Base-by-base conservation (phyloP, 495 filamentous ascomycete genomes). In the Penicillium flavigenum region DNA sequence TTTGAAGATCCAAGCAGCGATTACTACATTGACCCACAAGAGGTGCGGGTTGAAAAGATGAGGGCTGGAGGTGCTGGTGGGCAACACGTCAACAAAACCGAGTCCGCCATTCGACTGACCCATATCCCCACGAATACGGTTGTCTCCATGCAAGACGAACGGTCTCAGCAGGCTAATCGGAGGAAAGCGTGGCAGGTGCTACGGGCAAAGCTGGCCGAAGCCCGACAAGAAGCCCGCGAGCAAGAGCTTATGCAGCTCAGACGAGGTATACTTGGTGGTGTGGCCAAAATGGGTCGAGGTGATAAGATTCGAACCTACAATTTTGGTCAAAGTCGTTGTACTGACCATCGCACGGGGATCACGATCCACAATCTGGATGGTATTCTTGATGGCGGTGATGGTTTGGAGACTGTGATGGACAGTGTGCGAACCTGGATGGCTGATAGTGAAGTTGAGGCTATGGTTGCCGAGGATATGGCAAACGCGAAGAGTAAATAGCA, bases 61-160 rank as follows among this genome's bases (percentile, higher is more conserved):
- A 83, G 92, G 29, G 91, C 94, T 1, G 79, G 88, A 48, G 94
- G 94, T 29, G 92, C 94, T 2, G 94, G 94, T 17, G 94, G 94
- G 6, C 94, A 98, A 75, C 95, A 98, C 69, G 94, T 98, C 67
- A 98, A 98, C 72, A 97, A 89, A 60, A 98, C 94, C 2, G 95
- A 98, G 72, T 96, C 91, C 34, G 94, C 94, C 17, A 89, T 98
- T 59, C 87, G 94, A 17, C 78, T 98, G 54, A 96, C 92, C 11
- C 95, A 98, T 81, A 79, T 91, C 12, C 95, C 94, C 10, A 96
- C 92, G 0, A 86, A 84, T 36, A 90, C 84, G 8, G 83, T 89
- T 26, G 92, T 97, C 11, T 86, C 85, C 43, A 96, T 97, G 77
- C 94, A 98, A 67, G 94, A 98, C 67, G 86, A 83, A 34, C 81